Conservation (phyloP, 192 early-diverging fungal species). For the Rhizophagus sp. region DNA sequence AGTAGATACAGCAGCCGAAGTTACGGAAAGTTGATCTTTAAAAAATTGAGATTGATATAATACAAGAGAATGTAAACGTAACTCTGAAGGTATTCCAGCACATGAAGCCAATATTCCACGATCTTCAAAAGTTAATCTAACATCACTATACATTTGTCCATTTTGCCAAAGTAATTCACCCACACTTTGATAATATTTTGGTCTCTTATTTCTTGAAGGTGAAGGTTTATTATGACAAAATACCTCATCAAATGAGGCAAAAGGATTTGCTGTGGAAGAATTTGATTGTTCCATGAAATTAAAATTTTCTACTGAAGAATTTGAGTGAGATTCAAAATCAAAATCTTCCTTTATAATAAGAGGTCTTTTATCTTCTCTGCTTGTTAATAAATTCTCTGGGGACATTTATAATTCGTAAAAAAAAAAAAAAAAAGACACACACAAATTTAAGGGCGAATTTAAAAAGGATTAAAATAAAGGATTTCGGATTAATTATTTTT, state of each 20-base stretch:
- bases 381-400: not conserved
- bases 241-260: not conserved
- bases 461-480: not conserved
- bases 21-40: slow-evolving; percentile 28
- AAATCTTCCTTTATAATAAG: not conserved
- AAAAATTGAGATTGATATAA: slow-evolving; percentile 34
- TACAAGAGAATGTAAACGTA: slow-evolving; percentile 34
- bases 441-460: not conserved
- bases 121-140: slow-evolving; percentile 34
- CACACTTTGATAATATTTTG: slow-evolving; percentile 20
- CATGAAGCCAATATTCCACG: slow-evolving; percentile 10
- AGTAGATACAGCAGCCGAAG: not conserved
- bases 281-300: not conserved
- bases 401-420: not conserved
- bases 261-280: not conserved
- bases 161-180: slow-evolving; percentile 34
- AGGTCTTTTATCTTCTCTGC: not conserved
- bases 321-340: not conserved
- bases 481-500: not conserved
- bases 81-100: slow-evolving; percentile 27
- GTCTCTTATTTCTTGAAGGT: not conserved
- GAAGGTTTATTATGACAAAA: not conserved
- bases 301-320: not conserved
- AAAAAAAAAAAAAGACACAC: no score
- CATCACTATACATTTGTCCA: slow-evolving; percentile 34